Evolutionary conservation across 73 alveolate genomes (phyloP).

Genomic region (Paramecium pentaurelia): DNA sequence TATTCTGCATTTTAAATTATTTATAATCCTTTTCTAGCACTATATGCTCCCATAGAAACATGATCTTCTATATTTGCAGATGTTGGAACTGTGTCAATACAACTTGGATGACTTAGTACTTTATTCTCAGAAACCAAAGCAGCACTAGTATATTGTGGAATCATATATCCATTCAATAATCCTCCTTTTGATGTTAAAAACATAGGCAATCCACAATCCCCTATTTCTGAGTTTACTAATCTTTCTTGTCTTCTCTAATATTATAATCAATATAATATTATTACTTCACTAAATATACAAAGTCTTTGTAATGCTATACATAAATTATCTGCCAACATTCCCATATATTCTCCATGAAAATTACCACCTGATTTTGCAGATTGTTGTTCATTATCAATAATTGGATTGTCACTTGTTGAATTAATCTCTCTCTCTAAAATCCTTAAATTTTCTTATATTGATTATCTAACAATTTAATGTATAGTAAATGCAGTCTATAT

Average conservation of each 20-base stretch:
- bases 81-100: constrained; percentile 71
- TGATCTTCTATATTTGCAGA: constrained; percentile 81
- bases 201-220: constrained; percentile 59
- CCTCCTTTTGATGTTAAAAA: constrained; percentile 67
- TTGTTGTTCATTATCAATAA: constrained; percentile 54
- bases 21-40: constrained; percentile 69
- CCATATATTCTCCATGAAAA: constrained; percentile 79
- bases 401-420: constrained; percentile 71
- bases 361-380: constrained; percentile 68
- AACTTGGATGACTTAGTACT: constrained; percentile 69
- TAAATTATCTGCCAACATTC: constrained; percentile 53
- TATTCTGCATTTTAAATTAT: constrained; percentile 57
- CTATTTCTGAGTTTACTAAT: constrained; percentile 26
- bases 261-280: not conserved
- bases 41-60: constrained; percentile 76
- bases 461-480: constrained; percentile 61
- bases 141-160: constrained; percentile 68
- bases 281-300: constrained; percentile 19
- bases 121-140: constrained; percentile 72
- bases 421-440: constrained; percentile 66
- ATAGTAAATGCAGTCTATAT: not conserved
- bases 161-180: constrained; percentile 65
- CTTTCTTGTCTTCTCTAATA: constrained; percentile 57
- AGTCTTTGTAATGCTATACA: not conserved
- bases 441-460: constrained; percentile 5